Percentiles rank a stretch among this genome's conserved stretches.
These are phyloP conservation scores for Solanum paucissectum DNA, from an alignment of 257 asterid species.

Conservation along the genomic window DNA sequence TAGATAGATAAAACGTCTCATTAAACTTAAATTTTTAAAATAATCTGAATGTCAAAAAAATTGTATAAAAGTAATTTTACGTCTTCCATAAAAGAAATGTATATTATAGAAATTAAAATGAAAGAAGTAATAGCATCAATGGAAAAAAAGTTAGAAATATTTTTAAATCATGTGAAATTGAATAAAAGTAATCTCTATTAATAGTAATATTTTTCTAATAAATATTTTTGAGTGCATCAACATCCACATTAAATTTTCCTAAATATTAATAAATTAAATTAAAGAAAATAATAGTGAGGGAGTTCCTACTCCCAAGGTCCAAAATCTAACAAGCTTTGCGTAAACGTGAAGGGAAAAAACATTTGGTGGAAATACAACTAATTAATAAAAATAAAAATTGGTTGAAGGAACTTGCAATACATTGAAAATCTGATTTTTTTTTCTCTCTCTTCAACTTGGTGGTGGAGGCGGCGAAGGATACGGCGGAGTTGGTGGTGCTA, in stretches of 20 bases:
- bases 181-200: neutral
- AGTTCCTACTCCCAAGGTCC: neutral
- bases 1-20: neutral
- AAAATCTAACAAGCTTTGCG: neutral
- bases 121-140: neutral
- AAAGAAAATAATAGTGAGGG: neutral
- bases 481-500: neutral
- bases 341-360: neutral
- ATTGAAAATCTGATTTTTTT: neutral
- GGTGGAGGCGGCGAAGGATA: neutral
- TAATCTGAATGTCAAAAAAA: neutral
- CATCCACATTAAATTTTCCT: neutral
- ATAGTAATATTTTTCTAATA: neutral
- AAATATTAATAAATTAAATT: neutral
- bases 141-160: too few species aligned
- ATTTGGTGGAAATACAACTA: neutral
- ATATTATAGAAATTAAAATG: too few species aligned
- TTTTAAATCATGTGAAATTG: neutral
- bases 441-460: neutral
- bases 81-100: neutral
- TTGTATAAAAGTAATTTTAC: neutral
- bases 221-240: neutral
- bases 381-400: neutral
- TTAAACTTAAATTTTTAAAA: too few species aligned
- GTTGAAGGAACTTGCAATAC: neutral